phyloP scores from a whole-genome alignment of 345 rosid genomes.

The Turnera subulata region DNA sequence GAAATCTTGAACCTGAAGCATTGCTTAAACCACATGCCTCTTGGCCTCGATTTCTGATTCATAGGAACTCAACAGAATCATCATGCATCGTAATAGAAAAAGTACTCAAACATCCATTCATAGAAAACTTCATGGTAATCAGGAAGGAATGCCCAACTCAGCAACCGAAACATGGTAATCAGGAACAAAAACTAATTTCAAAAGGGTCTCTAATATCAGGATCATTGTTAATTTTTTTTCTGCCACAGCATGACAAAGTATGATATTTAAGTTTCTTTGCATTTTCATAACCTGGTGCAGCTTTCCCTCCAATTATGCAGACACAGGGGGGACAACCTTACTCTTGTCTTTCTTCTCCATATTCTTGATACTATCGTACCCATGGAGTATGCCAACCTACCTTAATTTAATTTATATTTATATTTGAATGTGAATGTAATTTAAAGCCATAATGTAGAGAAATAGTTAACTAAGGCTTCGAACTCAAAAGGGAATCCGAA shows the following conservation, averaged over 20 bases:
- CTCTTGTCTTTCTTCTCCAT: constrained; percentile 37
- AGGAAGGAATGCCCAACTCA: constrained; percentile 45
- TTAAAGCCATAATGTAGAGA: too few relatives aligned
- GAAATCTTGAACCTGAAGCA: too few relatives aligned
- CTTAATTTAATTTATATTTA: too few relatives aligned
- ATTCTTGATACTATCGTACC: constrained; percentile 49
- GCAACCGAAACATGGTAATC: constrained; percentile 54
- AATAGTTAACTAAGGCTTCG: too few relatives aligned
- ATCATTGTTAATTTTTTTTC: constrained; percentile 41
- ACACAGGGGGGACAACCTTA: constrained; percentile 48
- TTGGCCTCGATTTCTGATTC: too few relatives aligned
- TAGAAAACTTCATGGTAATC: constrained; percentile 45
- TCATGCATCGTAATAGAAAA: too few relatives aligned
- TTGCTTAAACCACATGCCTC: too few relatives aligned
- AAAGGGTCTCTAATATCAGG: constrained; percentile 40
- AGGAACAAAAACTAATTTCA: constrained; percentile 44
- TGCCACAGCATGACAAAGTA: constrained; percentile 45
- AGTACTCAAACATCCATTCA: constrained; percentile 55
- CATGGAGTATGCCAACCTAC: constrained; percentile 43
- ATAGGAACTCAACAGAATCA: too few relatives aligned
- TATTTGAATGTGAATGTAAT: too few relatives aligned
- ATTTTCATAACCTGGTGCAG: constrained; percentile 49
- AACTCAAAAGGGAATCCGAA: too few relatives aligned
- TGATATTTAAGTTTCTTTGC: constrained; percentile 45
- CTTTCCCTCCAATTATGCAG: constrained; percentile 50